Conservation (phyloP, 208 protist genomes). For the Leptomonas seymouri region DNA sequence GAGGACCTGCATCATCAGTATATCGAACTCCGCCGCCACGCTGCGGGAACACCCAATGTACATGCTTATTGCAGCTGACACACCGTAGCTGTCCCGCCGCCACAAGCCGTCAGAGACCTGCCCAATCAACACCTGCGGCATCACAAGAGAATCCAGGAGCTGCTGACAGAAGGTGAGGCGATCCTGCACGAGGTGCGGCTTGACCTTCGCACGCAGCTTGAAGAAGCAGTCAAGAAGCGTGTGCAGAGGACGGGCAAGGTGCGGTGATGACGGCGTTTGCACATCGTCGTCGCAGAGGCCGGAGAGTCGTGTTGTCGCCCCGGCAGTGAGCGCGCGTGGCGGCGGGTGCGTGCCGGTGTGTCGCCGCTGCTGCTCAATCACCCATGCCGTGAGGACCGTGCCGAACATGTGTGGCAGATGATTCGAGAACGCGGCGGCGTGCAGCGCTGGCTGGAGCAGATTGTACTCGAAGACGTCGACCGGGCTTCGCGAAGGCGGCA, state of each 20-base stretch:
- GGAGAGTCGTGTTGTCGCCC: slow-evolving; percentile 8
- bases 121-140: slow-evolving; percentile 72
- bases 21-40: slow-evolving; percentile 42
- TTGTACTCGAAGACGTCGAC: slow-evolving; percentile 38
- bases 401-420: slow-evolving; percentile 52
- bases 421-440: slow-evolving; percentile 51
- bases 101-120: slow-evolving; percentile 65
- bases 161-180: slow-evolving; percentile 33
- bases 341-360: too few relatives aligned
- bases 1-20: slow-evolving; percentile 70
- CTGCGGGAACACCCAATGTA: slow-evolving; percentile 37
- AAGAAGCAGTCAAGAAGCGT: slow-evolving; percentile 39
- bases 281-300: slow-evolving; percentile 8
- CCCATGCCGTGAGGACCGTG: slow-evolving; percentile 47
- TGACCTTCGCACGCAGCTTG: slow-evolving; percentile 7
- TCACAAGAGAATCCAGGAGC: slow-evolving; percentile 69
- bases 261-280: neutral
- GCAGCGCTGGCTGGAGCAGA: slow-evolving; percentile 34
- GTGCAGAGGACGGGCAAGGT: slow-evolving; percentile 19
- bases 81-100: slow-evolving; percentile 52
- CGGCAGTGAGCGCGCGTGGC: neutral
- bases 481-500: slow-evolving; percentile 17
- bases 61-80: slow-evolving; percentile 25
- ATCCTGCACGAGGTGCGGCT: slow-evolving; percentile 16
- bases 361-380: slow-evolving; percentile 26